Evolutionary conservation across 2,329 filamentous ascomycete species (phyloP).

Genomic region (Phaeoacremonium minimum): DNA sequence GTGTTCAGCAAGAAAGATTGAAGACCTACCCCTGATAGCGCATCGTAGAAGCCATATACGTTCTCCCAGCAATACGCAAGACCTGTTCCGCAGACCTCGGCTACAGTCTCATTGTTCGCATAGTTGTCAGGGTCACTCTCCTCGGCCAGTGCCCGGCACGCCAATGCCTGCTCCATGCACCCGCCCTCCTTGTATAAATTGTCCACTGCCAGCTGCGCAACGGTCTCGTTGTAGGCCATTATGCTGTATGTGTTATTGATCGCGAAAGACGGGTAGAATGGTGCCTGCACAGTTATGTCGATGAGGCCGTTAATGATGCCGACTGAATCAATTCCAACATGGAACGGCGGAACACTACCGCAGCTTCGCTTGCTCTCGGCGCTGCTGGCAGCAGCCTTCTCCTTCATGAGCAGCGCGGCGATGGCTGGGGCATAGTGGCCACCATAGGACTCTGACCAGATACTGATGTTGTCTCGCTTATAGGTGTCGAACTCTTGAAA

Average conservation of each 20-base stretch:
- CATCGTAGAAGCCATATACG: conserved; percentile 6
- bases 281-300: conserved; percentile 6
- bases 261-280: conserved; percentile 2
- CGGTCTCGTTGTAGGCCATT: conserved; percentile 1
- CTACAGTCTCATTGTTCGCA: conserved; percentile 2
- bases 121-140: conserved; percentile 3
- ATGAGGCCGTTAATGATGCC: conserved; percentile 10
- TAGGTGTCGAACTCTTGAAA: conserved; percentile 4
- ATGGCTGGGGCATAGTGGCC: conserved; percentile 12
- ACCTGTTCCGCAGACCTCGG: background rate
- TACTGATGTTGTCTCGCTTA: background rate
- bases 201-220: background rate
- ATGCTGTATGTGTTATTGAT: conserved; percentile 10
- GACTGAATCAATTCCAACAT: conserved; percentile 9
- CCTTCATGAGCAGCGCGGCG: conserved; percentile 7
- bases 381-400: background rate
- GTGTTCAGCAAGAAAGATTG: background rate
- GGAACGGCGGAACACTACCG: no score
- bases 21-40: conserved; percentile 8
- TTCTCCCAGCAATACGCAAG: conserved; percentile 2
- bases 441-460: conserved; percentile 8
- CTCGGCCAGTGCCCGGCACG: conserved; percentile 18
- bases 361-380: background rate
- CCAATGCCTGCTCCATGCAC: conserved; percentile 5
- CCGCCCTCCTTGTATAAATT: conserved; percentile 4